These are phyloP conservation scores for Sporothrix brunneoviolacea DNA, from an alignment of 2,329 filamentous ascomycete species.

Conservation along the genomic window DNA sequence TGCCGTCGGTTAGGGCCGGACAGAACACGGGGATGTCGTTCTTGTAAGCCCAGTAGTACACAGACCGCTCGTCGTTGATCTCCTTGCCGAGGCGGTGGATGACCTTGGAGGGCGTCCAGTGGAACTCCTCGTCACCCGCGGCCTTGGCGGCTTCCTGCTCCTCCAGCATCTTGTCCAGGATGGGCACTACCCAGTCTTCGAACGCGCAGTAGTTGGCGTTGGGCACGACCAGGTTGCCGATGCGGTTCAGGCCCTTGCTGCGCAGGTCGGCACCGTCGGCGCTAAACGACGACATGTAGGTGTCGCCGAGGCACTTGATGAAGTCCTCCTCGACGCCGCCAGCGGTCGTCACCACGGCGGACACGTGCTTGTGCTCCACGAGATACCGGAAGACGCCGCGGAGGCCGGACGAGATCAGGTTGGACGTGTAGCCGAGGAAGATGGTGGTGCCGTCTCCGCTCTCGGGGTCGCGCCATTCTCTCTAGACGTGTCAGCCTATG, in stretches of 20 bases:
- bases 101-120: conserved; percentile 92
- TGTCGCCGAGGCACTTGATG: conserved; percentile 94
- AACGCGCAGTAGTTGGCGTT: conserved; percentile 98
- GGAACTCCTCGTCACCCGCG: conserved; percentile 54
- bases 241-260: conserved; percentile 82
- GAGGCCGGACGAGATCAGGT: conserved; percentile 92
- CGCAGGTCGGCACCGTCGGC: conserved; percentile 71
- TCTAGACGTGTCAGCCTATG: conserved; percentile 34
- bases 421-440: conserved; percentile 95
- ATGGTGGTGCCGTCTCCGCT: conserved; percentile 79
- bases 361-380: conserved; percentile 86
- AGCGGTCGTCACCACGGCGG: conserved; percentile 88
- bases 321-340: conserved; percentile 96
- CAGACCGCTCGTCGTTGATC: conserved; percentile 85
- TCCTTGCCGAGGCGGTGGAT: conserved; percentile 86
- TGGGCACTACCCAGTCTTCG: conserved; percentile 95
- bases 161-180: conserved; percentile 86
- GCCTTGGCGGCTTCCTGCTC: conserved; percentile 69
- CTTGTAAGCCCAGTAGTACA: conserved; percentile 96
- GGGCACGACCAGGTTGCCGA: conserved; percentile 90
- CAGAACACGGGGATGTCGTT: conserved; percentile 97
- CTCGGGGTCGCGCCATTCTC: conserved; percentile 74
- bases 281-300: conserved; percentile 83
- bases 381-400: conserved; percentile 88
- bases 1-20: conserved; percentile 90